Conservation (phyloP, 2,329 filamentous ascomycete genomes). For the Dothistroma septosporum region DNA sequence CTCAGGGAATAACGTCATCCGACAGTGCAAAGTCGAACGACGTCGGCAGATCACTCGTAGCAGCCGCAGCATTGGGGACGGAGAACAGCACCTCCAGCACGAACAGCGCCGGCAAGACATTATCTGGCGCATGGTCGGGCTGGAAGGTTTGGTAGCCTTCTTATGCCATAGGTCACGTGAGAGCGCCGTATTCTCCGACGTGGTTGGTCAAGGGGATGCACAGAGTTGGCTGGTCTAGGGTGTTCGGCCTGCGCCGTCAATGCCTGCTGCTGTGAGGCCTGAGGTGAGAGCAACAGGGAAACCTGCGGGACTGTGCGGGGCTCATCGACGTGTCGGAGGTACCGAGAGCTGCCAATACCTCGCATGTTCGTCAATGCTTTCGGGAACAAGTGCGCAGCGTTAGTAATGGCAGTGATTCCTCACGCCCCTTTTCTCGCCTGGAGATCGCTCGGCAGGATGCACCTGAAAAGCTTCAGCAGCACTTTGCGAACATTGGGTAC, state of each 20-base stretch:
- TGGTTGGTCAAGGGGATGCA: conserved; percentile 4
- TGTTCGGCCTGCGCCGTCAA: not conserved
- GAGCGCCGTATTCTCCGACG: conserved; percentile 1
- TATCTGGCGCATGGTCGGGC: conserved; percentile 7
- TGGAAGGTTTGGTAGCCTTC: conserved; percentile 10
- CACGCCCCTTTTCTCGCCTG: not conserved
- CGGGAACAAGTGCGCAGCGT: not conserved
- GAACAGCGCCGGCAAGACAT: conserved; percentile 6
- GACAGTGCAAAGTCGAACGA: not conserved
- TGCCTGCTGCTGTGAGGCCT: conserved; percentile 3
- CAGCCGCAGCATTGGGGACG: conserved; percentile 1
- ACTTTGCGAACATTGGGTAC: not conserved
- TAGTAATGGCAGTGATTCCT: not conserved
- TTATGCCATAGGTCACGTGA: conserved; percentile 4
- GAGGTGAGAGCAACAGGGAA: not conserved
- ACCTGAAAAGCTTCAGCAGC: not conserved
- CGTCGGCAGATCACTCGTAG: conserved; percentile 6
- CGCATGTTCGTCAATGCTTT: not conserved
- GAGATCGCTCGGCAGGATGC: no score
- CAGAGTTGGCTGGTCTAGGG: not conserved
- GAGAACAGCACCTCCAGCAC: conserved; percentile 8
- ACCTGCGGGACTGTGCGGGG: conserved; percentile 1
- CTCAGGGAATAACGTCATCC: conserved; percentile 3
- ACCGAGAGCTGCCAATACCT: not conserved
- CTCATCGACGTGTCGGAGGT: conserved; percentile 7